A percentile compares a stretch with the other conserved stretches of the same genome.
Conservation (phyloP, 495 filamentous ascomycete species). For the Talaromyces adpressus region DNA sequence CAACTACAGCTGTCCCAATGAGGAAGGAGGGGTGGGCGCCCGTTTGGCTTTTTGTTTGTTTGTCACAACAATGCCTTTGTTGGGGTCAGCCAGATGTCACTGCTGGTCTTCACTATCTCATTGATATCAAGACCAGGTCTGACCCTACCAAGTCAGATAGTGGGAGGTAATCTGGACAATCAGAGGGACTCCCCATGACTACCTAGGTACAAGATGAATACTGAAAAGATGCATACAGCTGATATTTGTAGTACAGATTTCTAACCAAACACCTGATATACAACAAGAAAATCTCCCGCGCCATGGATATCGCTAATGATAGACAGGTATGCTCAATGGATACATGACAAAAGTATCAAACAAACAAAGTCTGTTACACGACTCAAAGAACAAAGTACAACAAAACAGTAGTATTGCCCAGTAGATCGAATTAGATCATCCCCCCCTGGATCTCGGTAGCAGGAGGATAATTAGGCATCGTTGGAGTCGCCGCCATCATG, state of each 20-base stretch:
- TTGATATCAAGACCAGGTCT: too few relatives aligned
- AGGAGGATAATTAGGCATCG: slow-evolving; percentile 27
- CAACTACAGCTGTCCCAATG: slow-evolving; percentile 8
- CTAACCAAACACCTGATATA: background rate
- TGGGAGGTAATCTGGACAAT: background rate
- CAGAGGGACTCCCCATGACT: background rate
- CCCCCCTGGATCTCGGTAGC: slow-evolving; percentile 34
- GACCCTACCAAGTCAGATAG: background rate
- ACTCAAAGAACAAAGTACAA: background rate
- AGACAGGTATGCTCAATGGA: slow-evolving; percentile 25
- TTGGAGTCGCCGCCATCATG: slow-evolving; percentile 24
- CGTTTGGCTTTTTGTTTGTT: background rate
- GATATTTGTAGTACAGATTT: slow-evolving; percentile 12
- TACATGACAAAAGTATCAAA: slow-evolving; percentile 13
- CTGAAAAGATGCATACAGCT: slow-evolving; percentile 16
- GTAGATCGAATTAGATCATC: slow-evolving; percentile 31
- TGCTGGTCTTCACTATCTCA: too few relatives aligned
- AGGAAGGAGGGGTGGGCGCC: background rate
- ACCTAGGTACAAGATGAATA: too few relatives aligned
- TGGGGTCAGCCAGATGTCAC: background rate
- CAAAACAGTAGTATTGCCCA: background rate
- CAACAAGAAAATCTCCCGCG: background rate
- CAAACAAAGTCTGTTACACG: slow-evolving; percentile 10
- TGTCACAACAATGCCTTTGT: background rate
- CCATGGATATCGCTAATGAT: slow-evolving; percentile 9